These are phyloP conservation scores for Sistotremastrum suecicum DNA, from an alignment of 768 basidiomycete genomes.

Conservation along the genomic window DNA sequence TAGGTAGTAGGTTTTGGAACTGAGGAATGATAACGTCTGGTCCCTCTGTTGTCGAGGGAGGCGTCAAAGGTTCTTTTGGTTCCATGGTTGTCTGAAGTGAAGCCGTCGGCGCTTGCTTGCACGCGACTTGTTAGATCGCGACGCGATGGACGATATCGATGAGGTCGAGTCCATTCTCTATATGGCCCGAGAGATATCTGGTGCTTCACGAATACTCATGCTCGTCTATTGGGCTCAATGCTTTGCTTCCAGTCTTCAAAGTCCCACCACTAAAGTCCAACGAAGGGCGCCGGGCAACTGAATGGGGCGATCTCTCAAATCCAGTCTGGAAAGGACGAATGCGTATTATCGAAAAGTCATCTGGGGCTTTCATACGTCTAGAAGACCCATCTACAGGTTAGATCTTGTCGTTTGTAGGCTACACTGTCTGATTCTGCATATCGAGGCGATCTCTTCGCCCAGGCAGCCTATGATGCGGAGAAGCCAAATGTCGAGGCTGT, in stretches of 20 bases:
- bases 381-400: slow-evolving; percentile 71
- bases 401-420: slow-evolving; percentile 4
- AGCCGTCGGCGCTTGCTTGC: background rate
- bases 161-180: slow-evolving; percentile 86
- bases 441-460: slow-evolving; percentile 59
- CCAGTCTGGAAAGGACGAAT: slow-evolving; percentile 90
- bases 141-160: slow-evolving; percentile 37
- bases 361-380: slow-evolving; percentile 54
- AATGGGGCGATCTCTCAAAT: slow-evolving; percentile 77
- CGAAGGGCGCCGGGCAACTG: slow-evolving; percentile 82
- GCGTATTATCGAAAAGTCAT: slow-evolving; percentile 67
- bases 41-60: background rate
- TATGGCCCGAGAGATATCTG: slow-evolving; percentile 83
- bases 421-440: slow-evolving; percentile 1
- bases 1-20: slow-evolving; percentile 26
- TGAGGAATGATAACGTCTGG: slow-evolving; percentile 1
- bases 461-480: slow-evolving; percentile 62
- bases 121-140: background rate
- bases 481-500: slow-evolving; percentile 89
- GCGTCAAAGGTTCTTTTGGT: background rate
- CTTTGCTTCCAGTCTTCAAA: slow-evolving; percentile 55
- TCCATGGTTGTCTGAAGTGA: background rate
- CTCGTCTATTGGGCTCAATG: slow-evolving; percentile 8
- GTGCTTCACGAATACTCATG: slow-evolving; percentile 15
- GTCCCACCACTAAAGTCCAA: slow-evolving; percentile 78